Conservation (phyloP, 202 grass and related monocot species). For the Bolboschoenoplectus hybrid region DNA sequence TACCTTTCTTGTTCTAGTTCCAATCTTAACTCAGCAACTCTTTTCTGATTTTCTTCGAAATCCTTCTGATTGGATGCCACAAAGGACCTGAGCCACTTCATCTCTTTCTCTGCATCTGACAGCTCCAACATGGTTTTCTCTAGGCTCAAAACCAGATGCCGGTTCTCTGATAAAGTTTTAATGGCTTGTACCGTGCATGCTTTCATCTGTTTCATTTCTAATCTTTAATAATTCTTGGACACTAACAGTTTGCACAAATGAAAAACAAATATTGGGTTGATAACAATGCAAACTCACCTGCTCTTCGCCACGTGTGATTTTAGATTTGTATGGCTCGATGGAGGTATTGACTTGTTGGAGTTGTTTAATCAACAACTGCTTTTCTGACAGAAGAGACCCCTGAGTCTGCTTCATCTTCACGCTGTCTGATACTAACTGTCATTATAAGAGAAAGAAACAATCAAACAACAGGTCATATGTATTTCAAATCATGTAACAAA, state of each 20-base stretch:
- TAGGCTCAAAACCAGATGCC: slow-evolving; percentile 62
- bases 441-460: slow-evolving; percentile 24
- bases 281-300: slow-evolving; percentile 59
- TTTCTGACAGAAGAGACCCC: slow-evolving; percentile 82
- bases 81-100: slow-evolving; percentile 76
- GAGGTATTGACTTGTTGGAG: slow-evolving; percentile 72
- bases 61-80: slow-evolving; percentile 76
- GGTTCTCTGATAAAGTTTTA: slow-evolving; percentile 75
- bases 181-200: slow-evolving; percentile 64
- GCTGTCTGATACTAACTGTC: slow-evolving; percentile 92
- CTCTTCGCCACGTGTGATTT: slow-evolving; percentile 71
- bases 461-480: slow-evolving; percentile 15
- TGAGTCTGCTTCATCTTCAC: slow-evolving; percentile 92
- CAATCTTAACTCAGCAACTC: slow-evolving; percentile 64
- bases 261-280: slow-evolving; percentile 32
- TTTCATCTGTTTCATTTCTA: slow-evolving; percentile 66
- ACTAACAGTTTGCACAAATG: slow-evolving; percentile 6
- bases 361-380: slow-evolving; percentile 82
- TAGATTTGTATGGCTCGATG: slow-evolving; percentile 75
- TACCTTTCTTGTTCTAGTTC: slow-evolving; percentile 90
- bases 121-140: slow-evolving; percentile 68
- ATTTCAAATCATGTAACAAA: neutral
- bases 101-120: slow-evolving; percentile 76
- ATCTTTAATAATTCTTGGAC: slow-evolving; percentile 26
- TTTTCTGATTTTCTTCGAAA: slow-evolving; percentile 79